Base-by-base conservation (phyloP, 805 yeast species). In the Sungouiella thailandica region DNA sequence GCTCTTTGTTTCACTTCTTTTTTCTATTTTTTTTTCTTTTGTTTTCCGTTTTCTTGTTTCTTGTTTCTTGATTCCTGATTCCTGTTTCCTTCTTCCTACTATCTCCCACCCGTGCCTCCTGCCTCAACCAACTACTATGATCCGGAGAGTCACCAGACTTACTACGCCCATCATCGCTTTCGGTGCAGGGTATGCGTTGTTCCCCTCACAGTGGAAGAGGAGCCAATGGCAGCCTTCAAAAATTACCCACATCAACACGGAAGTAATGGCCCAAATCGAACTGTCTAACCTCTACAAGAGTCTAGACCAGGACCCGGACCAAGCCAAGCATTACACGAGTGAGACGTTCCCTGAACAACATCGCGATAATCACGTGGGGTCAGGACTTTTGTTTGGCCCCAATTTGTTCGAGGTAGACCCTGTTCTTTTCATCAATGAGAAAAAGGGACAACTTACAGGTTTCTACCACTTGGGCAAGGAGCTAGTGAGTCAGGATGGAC, bases 351-450 rank as follows among this genome's bases (percentile, higher is more conserved):
- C 88, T 0, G 63, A 56, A 28, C 76, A 76, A 6, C 87, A 82
- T 49, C 71, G 70, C 24, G 49, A 52, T 2, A 74, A 80, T 50
- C 83, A 81, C 56, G 86, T 83, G 7, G 78, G 83, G 0, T 75
- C 78, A 32, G 95, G 95, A 1, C 56, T 84, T 7, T 60, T 87
- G 32, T 76, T 74, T 44, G 89, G 94, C 0, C 74, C 76, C 2
- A 70, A 76, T 12, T 72, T 78, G 40, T 61, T 84, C 41, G 85
- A 82, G 36, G 74, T 84, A 17, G 95, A 86, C 48, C 96, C 96
- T 0, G 57, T 85, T 13, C 68, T 80, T 9, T 80, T 83, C 50
- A 48, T 67, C 27, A 68, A 83, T 46, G 56, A 57, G 13, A 50
- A 63, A 18, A 62, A 65, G 2, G 76, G 77, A 1, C 78, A 78